Base-by-base conservation (phyloP, 495 filamentous ascomycete genomes). In the Penicillium nucicola region DNA sequence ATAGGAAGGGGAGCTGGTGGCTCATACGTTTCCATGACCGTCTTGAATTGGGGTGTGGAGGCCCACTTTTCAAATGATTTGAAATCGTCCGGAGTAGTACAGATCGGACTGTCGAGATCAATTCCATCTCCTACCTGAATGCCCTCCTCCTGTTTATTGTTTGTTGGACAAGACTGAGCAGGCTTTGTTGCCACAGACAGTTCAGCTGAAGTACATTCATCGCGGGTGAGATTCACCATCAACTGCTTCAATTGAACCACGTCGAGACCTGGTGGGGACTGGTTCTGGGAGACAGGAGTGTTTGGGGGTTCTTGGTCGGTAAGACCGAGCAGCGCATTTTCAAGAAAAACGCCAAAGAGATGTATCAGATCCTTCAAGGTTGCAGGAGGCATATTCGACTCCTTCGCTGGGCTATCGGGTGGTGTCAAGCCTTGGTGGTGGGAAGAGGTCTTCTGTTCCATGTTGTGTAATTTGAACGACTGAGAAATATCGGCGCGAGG, bases 31-130 rank as follows among this genome's bases (percentile, higher is more conserved):
- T 63, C 60, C 25, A 56, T n/a, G 19, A 59, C 35, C 30, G 38
- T 55, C 35, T 59, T 63, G 41, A 57, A 57, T 50, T 46, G 9
- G 46, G 47, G 42, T 54, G 23, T 59, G n/a, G 45, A 56, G 36
- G 56, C 52, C 56, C 50, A 63, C 23, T 52, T 55, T 34, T 54
- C 41, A 50, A 62, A 62, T 30, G 50, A 56, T 42, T 59, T 56
- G 42, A 56, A 62, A 48, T 62, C 52, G 41, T 53, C 56, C n/a
- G 52, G 42, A 6, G 59, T 56, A 18, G 59, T 62, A 45, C 45
- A 36, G 39, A 62, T 62, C n/a, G 49, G 55, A 46, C n/a, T 18
- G n/a, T 52, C 37, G 36, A 57, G 58, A 52, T 52, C 53, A 45
- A 47, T 39, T 31, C 22, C 48, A 39, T 57, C 50, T 53, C 30